These are phyloP conservation scores for Leccinum subtestaceum DNA, from an alignment of 768 basidiomycete species.

Conservation along the genomic window DNA sequence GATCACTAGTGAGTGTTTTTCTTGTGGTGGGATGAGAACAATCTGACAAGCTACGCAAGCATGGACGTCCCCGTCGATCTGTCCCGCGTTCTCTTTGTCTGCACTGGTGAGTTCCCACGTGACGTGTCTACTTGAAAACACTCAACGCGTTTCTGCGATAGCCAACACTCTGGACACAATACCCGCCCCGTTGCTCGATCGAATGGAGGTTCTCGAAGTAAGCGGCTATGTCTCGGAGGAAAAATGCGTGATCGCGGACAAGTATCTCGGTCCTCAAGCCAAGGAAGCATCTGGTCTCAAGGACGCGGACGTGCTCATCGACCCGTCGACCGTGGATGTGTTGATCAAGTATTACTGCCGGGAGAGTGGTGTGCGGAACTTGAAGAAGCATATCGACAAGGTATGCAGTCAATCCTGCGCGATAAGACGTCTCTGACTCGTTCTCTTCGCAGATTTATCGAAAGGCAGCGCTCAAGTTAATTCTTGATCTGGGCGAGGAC, in stretches of 20 bases:
- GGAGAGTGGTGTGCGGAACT: slow-evolving; percentile 92
- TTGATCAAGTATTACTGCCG: slow-evolving; percentile 97
- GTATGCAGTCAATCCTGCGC: slow-evolving; percentile 36
- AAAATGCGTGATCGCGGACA: slow-evolving; percentile 82
- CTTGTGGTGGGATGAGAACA: background rate
- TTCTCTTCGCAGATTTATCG: slow-evolving; percentile 75
- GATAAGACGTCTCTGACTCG: background rate
- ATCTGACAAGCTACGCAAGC: slow-evolving; percentile 39
- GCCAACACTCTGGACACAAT: slow-evolving; percentile 94
- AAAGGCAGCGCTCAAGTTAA: slow-evolving; percentile 90
- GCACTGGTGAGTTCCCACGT: slow-evolving; percentile 54
- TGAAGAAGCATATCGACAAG: slow-evolving; percentile 99
- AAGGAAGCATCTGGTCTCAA: slow-evolving; percentile 87
- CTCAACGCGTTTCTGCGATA: slow-evolving; percentile 7
- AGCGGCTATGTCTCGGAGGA: slow-evolving; percentile 94
- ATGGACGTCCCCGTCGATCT: slow-evolving; percentile 98
- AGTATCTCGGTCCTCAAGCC: slow-evolving; percentile 90
- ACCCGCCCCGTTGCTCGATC: slow-evolving; percentile 88
- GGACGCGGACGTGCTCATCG: slow-evolving; percentile 77
- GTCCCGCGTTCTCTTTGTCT: slow-evolving; percentile 94
- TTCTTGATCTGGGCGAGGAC: slow-evolving; percentile 86
- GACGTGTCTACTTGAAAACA: slow-evolving; percentile 6
- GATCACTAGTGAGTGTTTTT: slow-evolving; percentile 82
- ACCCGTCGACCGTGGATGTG: slow-evolving; percentile 72
- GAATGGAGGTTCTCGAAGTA: slow-evolving; percentile 96